Conservation (phyloP, 2,329 filamentous ascomycete species). For the Fusarium buxicola region DNA sequence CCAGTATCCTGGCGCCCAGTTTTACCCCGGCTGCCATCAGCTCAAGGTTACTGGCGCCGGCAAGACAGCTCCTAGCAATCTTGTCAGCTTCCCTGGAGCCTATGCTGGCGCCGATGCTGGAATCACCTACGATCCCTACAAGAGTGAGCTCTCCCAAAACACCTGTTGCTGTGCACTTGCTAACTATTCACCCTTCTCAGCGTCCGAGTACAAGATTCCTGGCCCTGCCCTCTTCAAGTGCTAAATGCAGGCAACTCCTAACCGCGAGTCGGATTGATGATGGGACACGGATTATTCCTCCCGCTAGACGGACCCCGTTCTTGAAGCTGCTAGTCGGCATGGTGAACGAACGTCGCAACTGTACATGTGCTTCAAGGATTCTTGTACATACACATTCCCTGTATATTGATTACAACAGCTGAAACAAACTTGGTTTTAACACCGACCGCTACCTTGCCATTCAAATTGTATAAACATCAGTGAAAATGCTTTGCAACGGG, state of each 20-base stretch:
- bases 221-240: slow-evolving; percentile 62
- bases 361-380: slow-evolving; percentile 16
- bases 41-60: slow-evolving; percentile 64
- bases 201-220: slow-evolving; percentile 58
- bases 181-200: slow-evolving; percentile 25
- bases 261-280: not conserved
- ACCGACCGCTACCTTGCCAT: not conserved
- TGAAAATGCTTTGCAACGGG: not conserved
- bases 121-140: slow-evolving; percentile 64
- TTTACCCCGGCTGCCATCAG: slow-evolving; percentile 70
- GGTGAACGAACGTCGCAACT: slow-evolving; percentile 2
- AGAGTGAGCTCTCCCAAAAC: slow-evolving; percentile 48
- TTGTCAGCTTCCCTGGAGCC: slow-evolving; percentile 66
- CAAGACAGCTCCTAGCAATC: slow-evolving; percentile 52
- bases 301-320: slow-evolving; percentile 24
- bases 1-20: slow-evolving; percentile 64
- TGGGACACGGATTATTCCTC: not conserved
- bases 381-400: slow-evolving; percentile 20
- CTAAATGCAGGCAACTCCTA: slow-evolving; percentile 41
- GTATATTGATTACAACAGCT: slow-evolving; percentile 15
- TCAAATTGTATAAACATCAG: not conserved
- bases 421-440: slow-evolving; percentile 2
- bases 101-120: slow-evolving; percentile 63
- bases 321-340: slow-evolving; percentile 18
- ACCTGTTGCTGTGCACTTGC: not conserved